Evolutionary conservation across 176 grass and related monocot species (phyloP).

Genomic region (Rhynchospora tenuis): DNA sequence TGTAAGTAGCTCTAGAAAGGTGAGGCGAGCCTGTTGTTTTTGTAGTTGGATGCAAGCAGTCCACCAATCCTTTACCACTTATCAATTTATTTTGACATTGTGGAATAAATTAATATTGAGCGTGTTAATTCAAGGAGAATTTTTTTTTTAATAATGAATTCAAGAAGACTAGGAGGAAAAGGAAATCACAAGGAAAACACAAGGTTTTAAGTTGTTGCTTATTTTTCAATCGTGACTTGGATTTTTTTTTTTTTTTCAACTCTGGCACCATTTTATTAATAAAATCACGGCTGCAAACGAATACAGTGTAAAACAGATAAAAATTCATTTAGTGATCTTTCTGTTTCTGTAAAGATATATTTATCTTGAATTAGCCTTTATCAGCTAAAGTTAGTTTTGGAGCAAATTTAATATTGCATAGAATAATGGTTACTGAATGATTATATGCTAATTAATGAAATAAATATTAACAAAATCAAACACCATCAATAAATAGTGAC

Average conservation of each 20-base stretch:
- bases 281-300: background rate
- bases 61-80: slow-evolving; percentile 7
- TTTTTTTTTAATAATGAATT: no score
- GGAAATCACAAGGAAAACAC: background rate
- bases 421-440: no score
- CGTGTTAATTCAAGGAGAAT: background rate
- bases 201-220: background rate
- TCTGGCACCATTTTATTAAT: background rate
- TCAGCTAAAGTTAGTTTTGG: no score
- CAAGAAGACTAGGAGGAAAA: background rate
- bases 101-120: background rate
- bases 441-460: no score
- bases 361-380: no score
- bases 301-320: background rate
- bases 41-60: slow-evolving; percentile 21
- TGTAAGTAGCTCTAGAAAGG: slow-evolving; percentile 19
- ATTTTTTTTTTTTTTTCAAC: background rate
- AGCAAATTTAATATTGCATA: no score
- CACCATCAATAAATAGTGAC: no score
- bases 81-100: background rate
- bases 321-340: no score
- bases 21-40: slow-evolving; percentile 22
- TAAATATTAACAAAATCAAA: no score
- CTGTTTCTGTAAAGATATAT: no score
- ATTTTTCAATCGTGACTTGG: background rate